Percentiles rank a stretch among this genome's conserved stretches.
These are phyloP conservation scores for Lichtheimia hyalospora DNA, from an alignment of 371 early-diverging fungal genomes.

Conservation along the genomic window DNA sequence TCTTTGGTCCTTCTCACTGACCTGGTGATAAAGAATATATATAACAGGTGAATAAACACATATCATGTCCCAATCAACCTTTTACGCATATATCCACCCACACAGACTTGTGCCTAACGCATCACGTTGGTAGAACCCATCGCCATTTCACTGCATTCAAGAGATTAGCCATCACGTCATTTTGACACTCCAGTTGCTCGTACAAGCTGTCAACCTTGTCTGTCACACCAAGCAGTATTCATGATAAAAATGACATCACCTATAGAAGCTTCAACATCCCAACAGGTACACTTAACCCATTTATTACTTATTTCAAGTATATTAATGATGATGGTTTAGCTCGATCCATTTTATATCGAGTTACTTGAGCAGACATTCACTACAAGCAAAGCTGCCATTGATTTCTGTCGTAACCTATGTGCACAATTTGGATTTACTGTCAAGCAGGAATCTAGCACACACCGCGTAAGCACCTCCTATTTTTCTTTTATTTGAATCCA, in stretches of 20 bases:
- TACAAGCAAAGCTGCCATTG: slow-evolving; percentile 48
- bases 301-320: background rate
- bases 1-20: slow-evolving; percentile 7
- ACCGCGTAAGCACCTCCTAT: slow-evolving; percentile 44
- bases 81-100: background rate
- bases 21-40: no score
- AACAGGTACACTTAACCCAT: slow-evolving; percentile 1
- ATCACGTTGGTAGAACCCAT: slow-evolving; percentile 1
- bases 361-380: slow-evolving; percentile 42
- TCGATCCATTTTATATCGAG: slow-evolving; percentile 45
- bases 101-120: slow-evolving; percentile 2
- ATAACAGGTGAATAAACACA: no score
- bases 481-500: background rate
- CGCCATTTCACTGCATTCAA: background rate
- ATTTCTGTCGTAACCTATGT: slow-evolving; percentile 56
- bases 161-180: slow-evolving; percentile 6
- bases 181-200: slow-evolving; percentile 8
- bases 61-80: background rate
- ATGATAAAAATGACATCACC: slow-evolving; percentile 2
- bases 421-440: slow-evolving; percentile 65
- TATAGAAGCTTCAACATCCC: slow-evolving; percentile 1
- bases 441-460: slow-evolving; percentile 68
- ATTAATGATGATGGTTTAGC: slow-evolving; percentile 17
- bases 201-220: slow-evolving; percentile 13
- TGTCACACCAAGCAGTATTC: slow-evolving; percentile 3